Evolutionary conservation across 257 asterid genomes (phyloP), one percentile per base, ranked within the genome.

Genomic region (Mentha longifolia): DNA sequence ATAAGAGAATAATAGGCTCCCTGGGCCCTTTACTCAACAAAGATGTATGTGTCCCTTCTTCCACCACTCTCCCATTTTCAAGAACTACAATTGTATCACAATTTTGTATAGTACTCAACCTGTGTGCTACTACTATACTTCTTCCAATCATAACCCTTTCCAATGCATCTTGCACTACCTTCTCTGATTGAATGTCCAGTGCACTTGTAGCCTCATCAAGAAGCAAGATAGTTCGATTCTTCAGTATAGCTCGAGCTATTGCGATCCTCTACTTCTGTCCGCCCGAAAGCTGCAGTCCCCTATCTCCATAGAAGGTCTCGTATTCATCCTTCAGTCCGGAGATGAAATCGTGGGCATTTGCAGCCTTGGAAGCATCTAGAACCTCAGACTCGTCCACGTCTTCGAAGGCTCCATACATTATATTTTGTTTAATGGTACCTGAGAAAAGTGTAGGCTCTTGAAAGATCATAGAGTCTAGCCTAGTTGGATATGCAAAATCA

Each of bases 391-490:
- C 85, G 93, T 3, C 25, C 25, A 22, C 25, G 2, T 76, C 92
- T 92, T 83, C 88, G 68, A 93, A 81, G n/a, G 99, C 97, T 30
- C 88, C 95, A n/a, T 92, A 87, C 86, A 89, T 94, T 65, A 94
- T 94, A 80, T 94, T 94, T 31, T 94, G 97, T 33, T 88, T 93
- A 68, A 94, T 91, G 12, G 98, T 88, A 71, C 97, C 91, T 37
- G 99, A 97, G 60, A 94, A 94, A 54, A 94, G 92, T 3, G 97
- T 95, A 0, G 99, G 97, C 72, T 94, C 99, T 89, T 94, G 99
- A 2, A 37, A 0, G 42, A 37, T 37, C 42, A 37, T 37, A 1
- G 6, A 8, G 7, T 5, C 42, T 8, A 3, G 42, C 42, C 42
- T 5, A 8, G 42, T 4, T 8, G 42, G 42, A 8, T 37, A 37